Conservation (phyloP, 345 rosid genomes). For the Zanthoxylum bungeanum region DNA sequence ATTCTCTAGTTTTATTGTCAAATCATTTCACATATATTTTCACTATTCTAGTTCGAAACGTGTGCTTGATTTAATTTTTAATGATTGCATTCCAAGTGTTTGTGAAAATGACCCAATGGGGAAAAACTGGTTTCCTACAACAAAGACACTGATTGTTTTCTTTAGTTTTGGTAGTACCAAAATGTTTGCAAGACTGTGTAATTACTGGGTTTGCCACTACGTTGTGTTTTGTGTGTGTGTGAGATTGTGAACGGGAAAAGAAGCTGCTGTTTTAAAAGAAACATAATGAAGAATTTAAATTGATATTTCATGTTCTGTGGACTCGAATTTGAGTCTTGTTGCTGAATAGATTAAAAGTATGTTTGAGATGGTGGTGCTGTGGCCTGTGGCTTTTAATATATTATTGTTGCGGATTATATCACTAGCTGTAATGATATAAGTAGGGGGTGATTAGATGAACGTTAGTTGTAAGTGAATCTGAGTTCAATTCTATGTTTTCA, state of each 20-base stretch:
- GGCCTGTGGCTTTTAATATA: too few species aligned
- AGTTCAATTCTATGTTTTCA: not conserved
- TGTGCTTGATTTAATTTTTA: not conserved
- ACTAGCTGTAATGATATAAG: too few species aligned
- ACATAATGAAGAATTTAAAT: not conserved
- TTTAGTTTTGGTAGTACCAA: not conserved
- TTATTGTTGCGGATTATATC: not conserved
- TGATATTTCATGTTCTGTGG: not conserved
- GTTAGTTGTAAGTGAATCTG: not conserved
- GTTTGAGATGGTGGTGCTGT: not conserved
- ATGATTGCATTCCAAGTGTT: slow-evolving; percentile 10
- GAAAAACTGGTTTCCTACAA: not conserved
- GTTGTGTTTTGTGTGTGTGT: not conserved
- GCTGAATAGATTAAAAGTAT: not conserved
- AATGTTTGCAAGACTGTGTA: not conserved
- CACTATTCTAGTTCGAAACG: not conserved
- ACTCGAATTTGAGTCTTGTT: not conserved
- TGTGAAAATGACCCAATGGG: slow-evolving; percentile 25
- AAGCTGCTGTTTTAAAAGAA: not conserved
- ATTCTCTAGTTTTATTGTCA: not conserved
- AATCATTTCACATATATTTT: not conserved
- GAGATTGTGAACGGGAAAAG: not conserved
- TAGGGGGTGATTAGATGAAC: not conserved
- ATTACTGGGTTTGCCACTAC: not conserved
- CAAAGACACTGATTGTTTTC: not conserved